Evolutionary conservation across 2,329 filamentous ascomycete genomes (phyloP), one percentile per base, ranked within the genome.

Genomic region (Cytospora paraplurivora): DNA sequence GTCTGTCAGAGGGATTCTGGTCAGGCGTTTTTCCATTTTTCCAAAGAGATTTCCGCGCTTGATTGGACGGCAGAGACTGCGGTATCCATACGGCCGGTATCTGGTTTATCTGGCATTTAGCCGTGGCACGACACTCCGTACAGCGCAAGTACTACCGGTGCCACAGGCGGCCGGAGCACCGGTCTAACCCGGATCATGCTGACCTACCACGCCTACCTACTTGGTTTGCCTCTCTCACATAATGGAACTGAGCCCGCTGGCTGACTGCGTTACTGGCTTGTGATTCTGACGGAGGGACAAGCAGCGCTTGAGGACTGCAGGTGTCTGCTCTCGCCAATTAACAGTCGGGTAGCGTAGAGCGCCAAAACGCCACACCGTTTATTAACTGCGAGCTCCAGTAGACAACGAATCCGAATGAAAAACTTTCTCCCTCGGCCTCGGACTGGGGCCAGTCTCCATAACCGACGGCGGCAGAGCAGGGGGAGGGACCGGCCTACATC

Each of bases 401-500:
- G 59, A 50, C 51, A 61, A 61, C 38, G 38, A 47, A 12, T 21
- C n/a, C 44, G 7, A 47, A 17, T 19, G 50, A 32, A 32, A 44
- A 61, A 61, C 54, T 55, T n/a, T 50, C 59, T 61, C 55, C 51
- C 47, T 60, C 41, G 58, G 51, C 51, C 35, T 55, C 51, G 58
- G 58, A 34, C 58, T 61, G 50, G 35, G 34, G 54, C 51, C 59
- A 61, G 19, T 33, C 59, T 55, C 59, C 59, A 61, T 51, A 32
- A 17, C 12, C 13, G 58, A 4, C n/a, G n/a, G 21, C 44, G 44
- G 44, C n/a, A 47, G 44, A 19, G 44, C 44, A 37, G 35, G 35
- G 35, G 12, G 6, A 17, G 13, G 15, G 15, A 17, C 38, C 15
- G 38, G 38, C 15, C 17, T 44, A 17, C 38, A 44, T 37, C 8